Conservation (phyloP, 306 rosid species). For the Lablab purpureus region DNA sequence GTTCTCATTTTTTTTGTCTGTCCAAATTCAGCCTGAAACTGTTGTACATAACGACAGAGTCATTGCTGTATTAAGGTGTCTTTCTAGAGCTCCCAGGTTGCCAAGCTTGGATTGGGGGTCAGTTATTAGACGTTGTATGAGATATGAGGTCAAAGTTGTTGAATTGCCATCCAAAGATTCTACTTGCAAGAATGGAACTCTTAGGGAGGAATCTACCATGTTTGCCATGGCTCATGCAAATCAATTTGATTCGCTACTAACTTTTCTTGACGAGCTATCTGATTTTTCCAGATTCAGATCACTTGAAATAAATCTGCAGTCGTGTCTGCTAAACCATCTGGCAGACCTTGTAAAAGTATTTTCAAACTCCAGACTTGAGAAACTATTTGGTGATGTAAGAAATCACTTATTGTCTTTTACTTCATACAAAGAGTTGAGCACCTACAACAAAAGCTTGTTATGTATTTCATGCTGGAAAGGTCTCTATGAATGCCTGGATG, state of each 20-base stretch:
- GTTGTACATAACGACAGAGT: constrained; percentile 51
- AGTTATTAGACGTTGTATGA: constrained; percentile 85
- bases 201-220: constrained; percentile 78
- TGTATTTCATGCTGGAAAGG: constrained; percentile 91
- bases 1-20: constrained; percentile 43
- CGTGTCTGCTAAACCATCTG: constrained; percentile 74
- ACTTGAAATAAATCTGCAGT: constrained; percentile 77
- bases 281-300: constrained; percentile 79
- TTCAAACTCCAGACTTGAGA: constrained; percentile 85
- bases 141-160: constrained; percentile 68
- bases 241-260: constrained; percentile 76
- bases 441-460: constrained; percentile 58
- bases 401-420: constrained; percentile 61
- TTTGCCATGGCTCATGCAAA: constrained; percentile 88
- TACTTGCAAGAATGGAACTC: constrained; percentile 58
- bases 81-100: constrained; percentile 90
- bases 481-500: constrained; percentile 73
- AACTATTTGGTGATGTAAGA: constrained; percentile 67
- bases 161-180: constrained; percentile 50
- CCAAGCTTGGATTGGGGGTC: constrained; percentile 92
- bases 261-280: constrained; percentile 91
- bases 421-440: constrained; percentile 48
- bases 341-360: constrained; percentile 74
- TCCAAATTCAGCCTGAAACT: constrained; percentile 60
- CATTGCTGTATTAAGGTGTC: constrained; percentile 74